Evolutionary conservation across 2,329 filamentous ascomycete genomes (phyloP).

Genomic region (Achaetomium macrosporum): DNA sequence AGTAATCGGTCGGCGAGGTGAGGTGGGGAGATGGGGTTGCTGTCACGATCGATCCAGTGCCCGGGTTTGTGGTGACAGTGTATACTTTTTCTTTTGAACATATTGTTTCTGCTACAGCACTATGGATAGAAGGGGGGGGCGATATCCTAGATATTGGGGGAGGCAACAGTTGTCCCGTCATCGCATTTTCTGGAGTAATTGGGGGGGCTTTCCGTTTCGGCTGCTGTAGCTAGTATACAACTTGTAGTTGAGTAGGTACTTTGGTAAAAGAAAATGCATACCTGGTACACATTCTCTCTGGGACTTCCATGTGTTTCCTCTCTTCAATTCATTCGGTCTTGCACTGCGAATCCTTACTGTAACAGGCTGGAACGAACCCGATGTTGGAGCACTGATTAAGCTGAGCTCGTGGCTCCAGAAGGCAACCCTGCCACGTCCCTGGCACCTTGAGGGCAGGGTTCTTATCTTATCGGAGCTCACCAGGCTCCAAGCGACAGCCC

Average conservation of each 20-base stretch:
- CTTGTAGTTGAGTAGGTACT: too few species aligned
- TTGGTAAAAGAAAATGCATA: too few species aligned
- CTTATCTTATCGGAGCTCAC: conserved; percentile 25
- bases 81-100: background rate
- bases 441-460: conserved; percentile 18
- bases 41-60: too few species aligned
- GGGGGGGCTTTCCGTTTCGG: background rate
- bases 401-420: background rate
- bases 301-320: too few species aligned
- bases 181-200: conserved; percentile 17
- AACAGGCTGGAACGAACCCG: too few species aligned
- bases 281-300: too few species aligned
- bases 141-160: background rate
- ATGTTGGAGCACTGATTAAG: too few species aligned
- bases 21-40: too few species aligned
- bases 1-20: conserved; percentile 12
- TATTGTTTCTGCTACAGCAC: background rate
- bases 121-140: too few species aligned
- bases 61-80: background rate
- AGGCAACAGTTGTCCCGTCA: conserved; percentile 6
- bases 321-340: too few species aligned
- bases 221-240: background rate
- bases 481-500: background rate
- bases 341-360: too few species aligned
- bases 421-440: background rate